These are phyloP conservation scores for Aspergillus nomiae DNA, from an alignment of 2,329 filamentous ascomycete genomes.

Conservation along the genomic window DNA sequence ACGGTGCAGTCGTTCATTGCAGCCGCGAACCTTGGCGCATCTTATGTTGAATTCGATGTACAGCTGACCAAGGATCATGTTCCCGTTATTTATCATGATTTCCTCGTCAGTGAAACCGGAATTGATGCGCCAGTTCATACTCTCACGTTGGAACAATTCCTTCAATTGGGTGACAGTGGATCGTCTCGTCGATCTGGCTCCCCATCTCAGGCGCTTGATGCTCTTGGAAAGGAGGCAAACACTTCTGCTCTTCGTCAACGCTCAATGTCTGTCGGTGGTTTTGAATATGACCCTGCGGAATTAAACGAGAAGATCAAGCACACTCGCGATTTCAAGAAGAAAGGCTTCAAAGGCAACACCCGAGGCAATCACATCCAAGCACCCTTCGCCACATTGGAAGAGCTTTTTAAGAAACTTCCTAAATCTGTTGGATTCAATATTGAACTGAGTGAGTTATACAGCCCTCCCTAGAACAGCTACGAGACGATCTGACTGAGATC, in stretches of 20 bases:
- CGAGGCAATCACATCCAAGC: slow-evolving; percentile 94
- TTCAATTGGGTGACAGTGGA: slow-evolving; percentile 73
- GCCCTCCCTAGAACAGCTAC: slow-evolving; percentile 25
- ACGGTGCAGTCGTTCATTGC: slow-evolving; percentile 95
- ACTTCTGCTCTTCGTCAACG: slow-evolving; percentile 41
- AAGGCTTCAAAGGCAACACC: slow-evolving; percentile 94
- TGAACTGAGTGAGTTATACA: slow-evolving; percentile 70
- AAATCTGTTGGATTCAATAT: slow-evolving; percentile 92
- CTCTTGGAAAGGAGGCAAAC: slow-evolving; percentile 15
- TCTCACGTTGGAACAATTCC: slow-evolving; percentile 85
- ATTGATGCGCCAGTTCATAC: slow-evolving; percentile 97
- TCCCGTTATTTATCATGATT: slow-evolving; percentile 98
- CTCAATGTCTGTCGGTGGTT: slow-evolving; percentile 63
- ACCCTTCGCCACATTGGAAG: slow-evolving; percentile 91
- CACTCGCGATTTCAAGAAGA: slow-evolving; percentile 89
- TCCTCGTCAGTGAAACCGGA: slow-evolving; percentile 94
- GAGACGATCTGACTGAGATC: slow-evolving; percentile 30
- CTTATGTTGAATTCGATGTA: slow-evolving; percentile 77
- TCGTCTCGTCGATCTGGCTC: slow-evolving; percentile 51
- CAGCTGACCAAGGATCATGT: slow-evolving; percentile 99
- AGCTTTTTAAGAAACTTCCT: slow-evolving; percentile 84
- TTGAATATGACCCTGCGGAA: slow-evolving; percentile 44
- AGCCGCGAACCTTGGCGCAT: slow-evolving; percentile 85
- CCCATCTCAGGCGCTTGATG: slow-evolving; percentile 34
- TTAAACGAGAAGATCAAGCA: slow-evolving; percentile 91